A percentile compares a stretch with the other conserved stretches of the same genome.
Conservation (phyloP, 345 rosid genomes). For the Eucalyptus curtisii region DNA sequence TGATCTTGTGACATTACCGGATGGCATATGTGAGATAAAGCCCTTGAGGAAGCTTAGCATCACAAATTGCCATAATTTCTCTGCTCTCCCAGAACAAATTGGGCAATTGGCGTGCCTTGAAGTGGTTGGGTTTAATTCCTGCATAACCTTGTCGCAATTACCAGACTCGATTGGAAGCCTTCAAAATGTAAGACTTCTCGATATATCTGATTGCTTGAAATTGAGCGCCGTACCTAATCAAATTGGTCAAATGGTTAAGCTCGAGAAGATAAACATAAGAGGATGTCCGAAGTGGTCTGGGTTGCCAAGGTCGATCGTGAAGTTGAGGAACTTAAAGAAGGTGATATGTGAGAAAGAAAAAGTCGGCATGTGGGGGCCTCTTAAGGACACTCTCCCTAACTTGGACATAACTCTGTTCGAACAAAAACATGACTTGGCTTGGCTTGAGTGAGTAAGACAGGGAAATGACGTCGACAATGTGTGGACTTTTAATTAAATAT, state of each 20-base stretch:
- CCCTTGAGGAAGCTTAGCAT: slow-evolving; percentile 35
- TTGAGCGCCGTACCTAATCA: slow-evolving; percentile 19
- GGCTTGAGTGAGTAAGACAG: neutral
- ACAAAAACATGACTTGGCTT: neutral
- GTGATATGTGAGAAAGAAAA: slow-evolving; percentile 47
- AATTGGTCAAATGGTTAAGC: slow-evolving; percentile 23
- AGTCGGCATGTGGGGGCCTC: slow-evolving; percentile 20
- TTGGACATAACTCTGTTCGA: neutral
- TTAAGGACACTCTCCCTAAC: neutral
- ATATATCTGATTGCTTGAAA: slow-evolving; percentile 33
- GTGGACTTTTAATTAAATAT: too few species aligned
- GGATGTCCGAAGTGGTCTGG: neutral
- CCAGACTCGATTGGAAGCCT: slow-evolving; percentile 30
- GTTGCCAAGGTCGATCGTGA: slow-evolving; percentile 17
- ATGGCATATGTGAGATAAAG: slow-evolving; percentile 7
- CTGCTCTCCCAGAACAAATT: slow-evolving; percentile 20
- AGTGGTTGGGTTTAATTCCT: slow-evolving; percentile 28
- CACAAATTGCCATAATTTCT: slow-evolving; percentile 44
- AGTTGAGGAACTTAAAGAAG: slow-evolving; percentile 14
- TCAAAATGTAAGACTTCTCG: slow-evolving; percentile 11
- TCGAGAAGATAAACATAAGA: neutral
- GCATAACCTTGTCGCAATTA: slow-evolving; percentile 20
- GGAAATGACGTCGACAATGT: fast-evolving
- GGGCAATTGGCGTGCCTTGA: slow-evolving; percentile 24
- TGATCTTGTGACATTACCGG: slow-evolving; percentile 22